phyloP scores from a whole-genome alignment of 2,329 filamentous ascomycete species.

The Phaeosphaeriaceae sp. region DNA sequence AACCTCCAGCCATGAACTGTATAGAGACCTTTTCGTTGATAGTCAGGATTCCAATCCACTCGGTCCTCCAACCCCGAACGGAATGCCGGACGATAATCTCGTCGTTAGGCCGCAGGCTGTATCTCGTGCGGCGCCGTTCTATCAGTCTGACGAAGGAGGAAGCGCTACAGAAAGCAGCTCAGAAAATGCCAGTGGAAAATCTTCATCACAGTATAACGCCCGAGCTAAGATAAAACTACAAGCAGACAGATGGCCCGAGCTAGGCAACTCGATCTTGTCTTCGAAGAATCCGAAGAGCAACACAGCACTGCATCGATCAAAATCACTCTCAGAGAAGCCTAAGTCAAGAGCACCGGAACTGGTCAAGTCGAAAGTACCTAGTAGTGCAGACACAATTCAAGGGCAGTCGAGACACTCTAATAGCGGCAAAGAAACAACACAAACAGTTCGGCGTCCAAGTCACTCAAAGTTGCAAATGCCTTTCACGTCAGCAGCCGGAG shows the following conservation, averaged over 20 bases:
- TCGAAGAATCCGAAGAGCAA: not conserved
- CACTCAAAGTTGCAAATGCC: not conserved
- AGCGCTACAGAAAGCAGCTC: not conserved
- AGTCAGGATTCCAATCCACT: not conserved
- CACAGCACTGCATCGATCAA: not conserved
- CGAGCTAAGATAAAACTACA: not conserved
- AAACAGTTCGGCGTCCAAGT: not conserved
- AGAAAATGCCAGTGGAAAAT: not conserved
- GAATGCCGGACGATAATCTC: not conserved
- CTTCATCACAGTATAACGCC: not conserved
- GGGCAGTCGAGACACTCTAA: not conserved
- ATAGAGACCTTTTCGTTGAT: conserved; percentile 15
- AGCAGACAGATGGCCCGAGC: not conserved
- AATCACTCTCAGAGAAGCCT: not conserved
- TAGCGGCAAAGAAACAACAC: not conserved
- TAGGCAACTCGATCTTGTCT: conserved; percentile 5
- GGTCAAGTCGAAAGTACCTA: not conserved
- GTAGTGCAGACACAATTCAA: not conserved
- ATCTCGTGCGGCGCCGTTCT: conserved; percentile 16
- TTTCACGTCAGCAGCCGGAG: not conserved
- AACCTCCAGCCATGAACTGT: not conserved
- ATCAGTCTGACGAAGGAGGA: not conserved
- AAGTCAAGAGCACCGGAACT: not conserved
- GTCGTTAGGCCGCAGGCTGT: conserved; percentile 3
- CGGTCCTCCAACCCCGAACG: not conserved